phyloP scores from a whole-genome alignment of 164 flowering plant genomes.

The Piper longum region DNA sequence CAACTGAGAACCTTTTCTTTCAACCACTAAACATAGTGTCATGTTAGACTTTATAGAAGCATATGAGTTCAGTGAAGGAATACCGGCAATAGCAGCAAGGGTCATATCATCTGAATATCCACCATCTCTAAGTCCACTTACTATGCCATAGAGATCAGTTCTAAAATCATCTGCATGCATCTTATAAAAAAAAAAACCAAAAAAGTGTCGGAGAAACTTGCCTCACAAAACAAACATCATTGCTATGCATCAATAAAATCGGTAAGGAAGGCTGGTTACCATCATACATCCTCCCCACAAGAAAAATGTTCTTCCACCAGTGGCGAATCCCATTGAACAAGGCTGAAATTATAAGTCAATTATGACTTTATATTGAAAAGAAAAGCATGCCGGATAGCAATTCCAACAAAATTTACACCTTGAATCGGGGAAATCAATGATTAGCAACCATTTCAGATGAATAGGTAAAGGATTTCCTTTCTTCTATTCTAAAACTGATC shows the following conservation, averaged over 20 bases:
- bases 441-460: not conserved
- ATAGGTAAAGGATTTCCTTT: not conserved
- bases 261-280: conserved; percentile 29
- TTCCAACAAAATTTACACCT: not conserved
- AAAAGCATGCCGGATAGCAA: not conserved
- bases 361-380: not conserved
- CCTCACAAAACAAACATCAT: not conserved
- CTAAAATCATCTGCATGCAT: conserved; percentile 99
- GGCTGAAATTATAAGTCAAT: conserved; percentile 39
- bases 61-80: not conserved
- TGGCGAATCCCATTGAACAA: conserved; percentile 99
- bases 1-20: not conserved
- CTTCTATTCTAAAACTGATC: not conserved
- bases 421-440: too few relatives aligned
- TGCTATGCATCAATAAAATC: not conserved
- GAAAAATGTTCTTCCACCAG: conserved; percentile 95
- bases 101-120: conserved; percentile 99
- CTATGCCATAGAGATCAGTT: conserved; percentile 59
- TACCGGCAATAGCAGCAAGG: conserved; percentile 93
- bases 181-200: conserved; percentile 26
- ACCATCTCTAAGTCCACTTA: conserved; percentile 70
- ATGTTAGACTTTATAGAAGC: not conserved
- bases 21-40: not conserved
- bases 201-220: not conserved
- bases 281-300: conserved; percentile 99